Evolutionary conservation across 805 yeast genomes (phyloP), one percentile per base, ranked within the genome.

Genomic region (Teunomyces stri): DNA sequence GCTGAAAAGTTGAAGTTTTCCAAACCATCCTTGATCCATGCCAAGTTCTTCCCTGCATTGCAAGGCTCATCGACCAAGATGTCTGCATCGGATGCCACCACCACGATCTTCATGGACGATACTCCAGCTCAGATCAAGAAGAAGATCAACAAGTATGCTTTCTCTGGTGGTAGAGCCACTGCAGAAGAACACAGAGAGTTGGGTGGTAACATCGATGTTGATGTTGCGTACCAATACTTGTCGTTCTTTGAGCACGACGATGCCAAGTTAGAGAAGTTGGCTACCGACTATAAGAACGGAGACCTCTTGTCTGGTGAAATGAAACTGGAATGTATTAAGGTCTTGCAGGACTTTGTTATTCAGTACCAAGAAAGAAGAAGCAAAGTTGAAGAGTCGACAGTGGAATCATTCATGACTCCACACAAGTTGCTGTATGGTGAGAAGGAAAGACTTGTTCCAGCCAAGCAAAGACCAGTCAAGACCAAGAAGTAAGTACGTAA

Each of bases 11-110:
- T 94, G 65, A 87, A 85, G 68, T 95, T 79, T 65, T 74, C 90
- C 52, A 94, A 94, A 70, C 98, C 98, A 15, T 82, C 97, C 7
- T 79, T 94, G 64, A 76, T 94, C 53, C 98, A 94, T 69, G 84
- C 99, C 46, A 86, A 88, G 68, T 94, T 94, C 70, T 94, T 94
- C 87, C 99, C 99, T 39, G 98, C 99, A 45, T 74, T 92, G 57
- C 98, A 94, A 75, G 99, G 99, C 46, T 85, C 98, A 4, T 79
- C 90, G 12, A 87, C 97, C 34, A 94, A 94, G 73, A 94, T 94
- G 99, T 86, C 96, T 51, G 98, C 99, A 4, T 84, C 94, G 10
- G 94, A 87, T 66, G 89, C 87, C 52, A 84, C 88, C 47, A 80
- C 92, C 34, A 94, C 99, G 5, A 90, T 94, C 55, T 94, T 85